Evolutionary conservation across 805 yeast genomes (phyloP).

Genomic region (Candida germanica): DNA sequence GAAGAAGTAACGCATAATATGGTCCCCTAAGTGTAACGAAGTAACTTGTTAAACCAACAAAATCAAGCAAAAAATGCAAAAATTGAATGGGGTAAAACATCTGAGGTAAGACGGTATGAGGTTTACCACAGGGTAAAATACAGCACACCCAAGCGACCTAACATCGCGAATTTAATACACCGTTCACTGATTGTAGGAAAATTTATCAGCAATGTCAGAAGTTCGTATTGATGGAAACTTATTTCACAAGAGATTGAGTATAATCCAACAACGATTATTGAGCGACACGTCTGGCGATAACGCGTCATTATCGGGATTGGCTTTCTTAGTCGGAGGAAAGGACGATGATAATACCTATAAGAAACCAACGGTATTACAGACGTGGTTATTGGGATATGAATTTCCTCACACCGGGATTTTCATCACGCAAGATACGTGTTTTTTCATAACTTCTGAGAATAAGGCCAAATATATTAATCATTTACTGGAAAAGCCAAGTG

Average conservation of each 20-base stretch:
- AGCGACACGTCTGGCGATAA: conserved; percentile 15
- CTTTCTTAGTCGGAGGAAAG: conserved; percentile 78
- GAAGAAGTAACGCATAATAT: too few relatives aligned
- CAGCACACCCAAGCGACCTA: too few relatives aligned
- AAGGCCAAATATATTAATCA: conserved; percentile 77
- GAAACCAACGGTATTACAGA: conserved; percentile 81
- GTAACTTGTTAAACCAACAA: too few relatives aligned
- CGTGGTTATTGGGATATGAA: conserved; percentile 92
- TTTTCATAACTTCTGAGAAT: conserved; percentile 74
- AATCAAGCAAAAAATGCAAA: too few relatives aligned
- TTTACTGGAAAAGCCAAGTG: conserved; percentile 43
- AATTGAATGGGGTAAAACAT: too few relatives aligned
- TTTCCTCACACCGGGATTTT: conserved; percentile 86
- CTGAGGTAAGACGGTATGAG: too few relatives aligned
- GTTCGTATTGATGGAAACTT: conserved; percentile 51
- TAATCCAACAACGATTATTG: conserved; percentile 34
- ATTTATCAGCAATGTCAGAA: conserved; percentile 62
- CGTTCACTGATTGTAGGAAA: too few relatives aligned
- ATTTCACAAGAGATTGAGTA: conserved; percentile 52
- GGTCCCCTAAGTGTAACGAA: too few relatives aligned
- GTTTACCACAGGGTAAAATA: too few relatives aligned
- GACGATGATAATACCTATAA: conserved; percentile 89
- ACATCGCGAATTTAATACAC: too few relatives aligned
- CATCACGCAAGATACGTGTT: conserved; percentile 55
- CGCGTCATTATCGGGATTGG: conserved; percentile 23